Evolutionary conservation across 805 yeast genomes (phyloP), one percentile per base, ranked within the genome.

Genomic region (Debaryomyces castellii): DNA sequence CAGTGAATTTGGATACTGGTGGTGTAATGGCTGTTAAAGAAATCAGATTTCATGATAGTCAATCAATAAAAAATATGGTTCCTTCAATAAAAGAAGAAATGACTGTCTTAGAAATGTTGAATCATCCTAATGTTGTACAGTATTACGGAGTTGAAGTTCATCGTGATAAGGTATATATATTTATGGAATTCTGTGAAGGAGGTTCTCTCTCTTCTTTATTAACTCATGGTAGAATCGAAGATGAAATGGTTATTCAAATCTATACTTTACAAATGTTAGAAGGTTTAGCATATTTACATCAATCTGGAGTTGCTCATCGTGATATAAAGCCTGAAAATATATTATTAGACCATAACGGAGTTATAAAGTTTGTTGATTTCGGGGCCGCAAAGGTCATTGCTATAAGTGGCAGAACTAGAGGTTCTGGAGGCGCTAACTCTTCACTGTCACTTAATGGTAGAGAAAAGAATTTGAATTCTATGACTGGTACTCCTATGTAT

Each of bases 401-500:
- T 1, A 81, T 81, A 42, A 79, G 83, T 5, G 83, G 80, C 14
- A 60, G 67, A 28, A 75, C 78, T 0, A 55, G 73, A 44, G 63
- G 43, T 8, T 49, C 56, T 9, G 53, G 62, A 40, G 44, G 45
- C 10, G 34, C 51, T 12, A 38, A 42, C 2, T 30, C 44, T 14
- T 36, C 49, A 3, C 43, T 39, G 3, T 25, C 46, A 1, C 23
- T 39, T 4, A 28, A 21, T 16, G 39, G 41, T 24, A 39, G 44
- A 28, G 41, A 44, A 35, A 44, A 44, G 48, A 68, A 74, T 53
- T 71, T 78, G 50, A 69, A 66, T 40, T 71, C 79, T 23, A 76
- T 87, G 73, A 83, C 96, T 2, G 99, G 99, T 33, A 94, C 99
- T 0, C 98, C 98, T 12, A 94, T 92, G 97, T 94, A 94, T 67